Conservation (phyloP, 2,329 filamentous ascomycete species). For the Hypoxylon sp. region DNA sequence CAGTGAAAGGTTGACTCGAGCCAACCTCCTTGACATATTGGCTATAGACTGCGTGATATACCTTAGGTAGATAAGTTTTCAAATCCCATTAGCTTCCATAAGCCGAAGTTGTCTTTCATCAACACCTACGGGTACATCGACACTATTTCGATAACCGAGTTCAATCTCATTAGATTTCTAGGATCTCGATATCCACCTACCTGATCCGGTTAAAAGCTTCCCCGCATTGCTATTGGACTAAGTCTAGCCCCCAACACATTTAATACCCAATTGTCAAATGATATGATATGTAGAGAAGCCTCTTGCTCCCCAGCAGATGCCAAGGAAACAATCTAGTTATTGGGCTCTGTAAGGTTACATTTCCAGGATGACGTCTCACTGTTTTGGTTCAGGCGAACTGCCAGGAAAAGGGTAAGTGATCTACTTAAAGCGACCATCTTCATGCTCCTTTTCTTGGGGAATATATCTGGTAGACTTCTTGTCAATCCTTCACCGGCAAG, state of each 20-base stretch:
- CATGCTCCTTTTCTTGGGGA: constrained; percentile 11
- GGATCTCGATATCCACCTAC: constrained; percentile 33
- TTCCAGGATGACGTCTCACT: constrained; percentile 26
- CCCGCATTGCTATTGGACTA: constrained; percentile 20
- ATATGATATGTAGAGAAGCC: constrained; percentile 9
- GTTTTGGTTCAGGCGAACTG: constrained; percentile 20
- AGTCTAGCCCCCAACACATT: constrained; percentile 21
- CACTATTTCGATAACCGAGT: constrained; percentile 11
- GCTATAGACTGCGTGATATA: not conserved
- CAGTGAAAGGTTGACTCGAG: not conserved
- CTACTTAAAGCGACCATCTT: constrained; percentile 29
- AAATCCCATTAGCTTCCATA: not conserved
- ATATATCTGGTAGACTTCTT: not conserved
- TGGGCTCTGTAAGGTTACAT: constrained; percentile 26
- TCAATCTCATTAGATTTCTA: constrained; percentile 21
- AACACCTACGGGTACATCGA: not conserved
- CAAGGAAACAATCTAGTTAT: constrained; percentile 14
- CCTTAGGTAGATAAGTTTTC: not conserved
- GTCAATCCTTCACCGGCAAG: not conserved
- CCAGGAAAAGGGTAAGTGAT: constrained; percentile 13
- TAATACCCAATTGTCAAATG: constrained; percentile 25
- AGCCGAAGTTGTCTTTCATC: not conserved
- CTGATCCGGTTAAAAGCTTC: constrained; percentile 23
- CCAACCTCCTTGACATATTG: not conserved
- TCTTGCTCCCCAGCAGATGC: constrained; percentile 13